These are phyloP conservation scores for Fagopyrum tataricum DNA, from an alignment of 148 eudicot genomes.

Conservation along the genomic window DNA sequence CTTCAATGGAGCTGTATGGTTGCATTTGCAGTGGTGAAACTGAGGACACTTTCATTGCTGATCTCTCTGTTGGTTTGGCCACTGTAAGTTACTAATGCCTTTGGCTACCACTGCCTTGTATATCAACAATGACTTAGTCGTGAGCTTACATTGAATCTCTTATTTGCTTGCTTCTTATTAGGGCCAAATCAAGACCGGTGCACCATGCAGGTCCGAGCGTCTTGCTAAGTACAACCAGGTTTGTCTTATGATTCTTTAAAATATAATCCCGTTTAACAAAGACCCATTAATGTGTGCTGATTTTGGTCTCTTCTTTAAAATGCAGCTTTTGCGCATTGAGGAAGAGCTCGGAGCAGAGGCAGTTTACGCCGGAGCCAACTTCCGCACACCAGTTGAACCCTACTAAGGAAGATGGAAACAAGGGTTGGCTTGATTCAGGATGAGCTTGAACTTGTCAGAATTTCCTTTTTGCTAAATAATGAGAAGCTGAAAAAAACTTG, in stretches of 20 bases:
- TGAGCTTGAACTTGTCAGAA: not conserved
- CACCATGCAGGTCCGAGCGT: conserved; percentile 81
- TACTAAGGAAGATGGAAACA: conserved; percentile 33
- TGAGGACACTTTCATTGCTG: conserved; percentile 98
- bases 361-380: conserved; percentile 80
- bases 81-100: conserved; percentile 43
- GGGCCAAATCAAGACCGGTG: conserved; percentile 90
- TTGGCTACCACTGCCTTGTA: not conserved
- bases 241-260: not conserved
- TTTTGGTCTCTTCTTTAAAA: not conserved
- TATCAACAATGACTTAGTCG: not conserved
- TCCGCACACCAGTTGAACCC: conserved; percentile 84
- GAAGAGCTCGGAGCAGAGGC: conserved; percentile 98
- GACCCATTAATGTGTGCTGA: conserved; percentile 10
- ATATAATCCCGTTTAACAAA: not conserved
- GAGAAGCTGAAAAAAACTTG: not conserved
- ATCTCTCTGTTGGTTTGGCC: conserved; percentile 91
- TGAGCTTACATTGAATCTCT: not conserved
- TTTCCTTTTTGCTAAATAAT: not conserved
- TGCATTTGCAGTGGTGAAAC: conserved; percentile 76
- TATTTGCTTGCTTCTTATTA: conserved; percentile 21
- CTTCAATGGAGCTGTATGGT: not conserved
- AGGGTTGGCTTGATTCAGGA: not conserved
- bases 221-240: conserved; percentile 85
- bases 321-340: conserved; percentile 76